phyloP scores from a whole-genome alignment of 1,139 yeast genomes.

The Magnusiomyces suaveolens region DNA sequence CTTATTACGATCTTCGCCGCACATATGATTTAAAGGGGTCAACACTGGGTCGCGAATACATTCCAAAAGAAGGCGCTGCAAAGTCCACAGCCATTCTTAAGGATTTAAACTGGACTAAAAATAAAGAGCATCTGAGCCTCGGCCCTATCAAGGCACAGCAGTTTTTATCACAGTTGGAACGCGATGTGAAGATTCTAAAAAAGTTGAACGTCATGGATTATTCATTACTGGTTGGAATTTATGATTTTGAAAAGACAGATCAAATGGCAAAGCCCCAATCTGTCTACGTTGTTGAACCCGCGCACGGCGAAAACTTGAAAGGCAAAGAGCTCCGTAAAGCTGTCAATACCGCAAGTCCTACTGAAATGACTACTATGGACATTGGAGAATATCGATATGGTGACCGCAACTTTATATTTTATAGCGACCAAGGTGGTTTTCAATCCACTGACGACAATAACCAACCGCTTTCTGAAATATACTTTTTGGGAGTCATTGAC shows the following conservation, averaged over 20 bases:
- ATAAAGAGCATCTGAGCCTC: slow-evolving; percentile 50
- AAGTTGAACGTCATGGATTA: slow-evolving; percentile 89
- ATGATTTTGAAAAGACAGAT: slow-evolving; percentile 57
- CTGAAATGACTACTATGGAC: slow-evolving; percentile 29
- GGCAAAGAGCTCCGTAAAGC: slow-evolving; percentile 32
- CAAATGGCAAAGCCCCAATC: slow-evolving; percentile 29
- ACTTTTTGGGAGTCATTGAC: slow-evolving; percentile 90
- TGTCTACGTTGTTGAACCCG: slow-evolving; percentile 33
- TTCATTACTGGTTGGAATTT: slow-evolving; percentile 78
- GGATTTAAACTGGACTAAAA: slow-evolving; percentile 80
- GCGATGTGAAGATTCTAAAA: slow-evolving; percentile 66
- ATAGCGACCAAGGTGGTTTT: slow-evolving; percentile 81
- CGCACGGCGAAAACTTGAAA: slow-evolving; percentile 23
- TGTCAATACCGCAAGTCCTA: slow-evolving; percentile 32
- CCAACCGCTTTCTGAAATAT: slow-evolving; percentile 58
- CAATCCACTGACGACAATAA: slow-evolving; percentile 60
- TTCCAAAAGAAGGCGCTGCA: slow-evolving; percentile 23
- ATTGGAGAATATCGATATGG: slow-evolving; percentile 26
- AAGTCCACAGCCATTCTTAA: slow-evolving; percentile 43
- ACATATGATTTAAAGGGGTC: slow-evolving; percentile 94
- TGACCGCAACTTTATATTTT: slow-evolving; percentile 43
- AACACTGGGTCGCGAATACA: slow-evolving; percentile 59
- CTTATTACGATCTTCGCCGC: slow-evolving; percentile 76
- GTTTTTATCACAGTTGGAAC: slow-evolving; percentile 61
- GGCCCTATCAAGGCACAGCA: slow-evolving; percentile 58